Conservation (phyloP, 495 filamentous ascomycete genomes). For the Aeminium ludgeri region DNA sequence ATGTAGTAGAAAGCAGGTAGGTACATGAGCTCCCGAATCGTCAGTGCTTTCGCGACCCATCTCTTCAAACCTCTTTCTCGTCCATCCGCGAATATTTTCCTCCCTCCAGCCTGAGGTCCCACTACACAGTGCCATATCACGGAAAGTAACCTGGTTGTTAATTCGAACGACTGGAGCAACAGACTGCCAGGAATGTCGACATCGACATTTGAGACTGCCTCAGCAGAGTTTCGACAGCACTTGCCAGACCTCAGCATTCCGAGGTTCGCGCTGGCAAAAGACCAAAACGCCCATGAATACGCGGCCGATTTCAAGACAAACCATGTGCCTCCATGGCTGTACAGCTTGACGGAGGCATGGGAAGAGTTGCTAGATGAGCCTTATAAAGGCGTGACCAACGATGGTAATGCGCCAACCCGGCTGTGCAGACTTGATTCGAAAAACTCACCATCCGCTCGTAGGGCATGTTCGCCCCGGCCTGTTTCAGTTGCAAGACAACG, state of each 20-base stretch:
- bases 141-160: no score
- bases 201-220: not conserved
- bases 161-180: no score
- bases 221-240: constrained; percentile 35
- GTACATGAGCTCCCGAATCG: no score
- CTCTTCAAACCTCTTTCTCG: no score
- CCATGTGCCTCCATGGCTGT: constrained; percentile 49
- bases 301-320: constrained; percentile 41
- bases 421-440: not conserved
- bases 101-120: no score
- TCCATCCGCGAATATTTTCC: no score
- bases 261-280: constrained; percentile 45
- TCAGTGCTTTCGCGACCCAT: no score
- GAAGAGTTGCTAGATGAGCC: constrained; percentile 45
- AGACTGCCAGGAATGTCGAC: not conserved
- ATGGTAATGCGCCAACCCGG: constrained; percentile 31
- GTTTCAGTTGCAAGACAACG: constrained; percentile 44
- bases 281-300: constrained; percentile 48
- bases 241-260: constrained; percentile 42
- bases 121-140: no score
- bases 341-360: constrained; percentile 51
- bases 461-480: constrained; percentile 38
- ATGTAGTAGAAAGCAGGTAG: no score
- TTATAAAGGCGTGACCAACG: constrained; percentile 51
- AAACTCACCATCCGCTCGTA: constrained; percentile 12